Evolutionary conservation across 2,329 filamentous ascomycete species (phyloP).

Genomic region (Monilinia vaccinii-corymbosi): DNA sequence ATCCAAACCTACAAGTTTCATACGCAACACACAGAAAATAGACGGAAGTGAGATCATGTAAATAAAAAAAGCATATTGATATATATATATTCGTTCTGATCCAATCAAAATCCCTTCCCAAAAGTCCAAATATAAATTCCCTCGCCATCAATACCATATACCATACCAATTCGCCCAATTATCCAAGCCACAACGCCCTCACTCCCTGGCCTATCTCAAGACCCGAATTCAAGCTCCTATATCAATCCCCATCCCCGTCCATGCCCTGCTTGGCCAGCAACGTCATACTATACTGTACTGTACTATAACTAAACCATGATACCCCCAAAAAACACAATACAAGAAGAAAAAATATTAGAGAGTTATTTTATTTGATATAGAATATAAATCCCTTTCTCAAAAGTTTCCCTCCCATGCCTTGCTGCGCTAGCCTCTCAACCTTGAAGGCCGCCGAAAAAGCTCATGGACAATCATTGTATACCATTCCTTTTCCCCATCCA

Average conservation of each 20-base stretch:
- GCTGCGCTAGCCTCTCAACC: neutral
- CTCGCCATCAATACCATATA: neutral
- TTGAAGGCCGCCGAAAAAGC: neutral
- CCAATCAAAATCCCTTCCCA: neutral
- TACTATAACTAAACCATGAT: neutral
- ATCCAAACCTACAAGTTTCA: too few relatives aligned
- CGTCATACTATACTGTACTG: neutral
- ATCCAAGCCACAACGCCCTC: neutral
- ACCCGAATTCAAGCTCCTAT: too few relatives aligned
- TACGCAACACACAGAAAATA: too few relatives aligned
- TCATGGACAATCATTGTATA: slow-evolving; percentile 4
- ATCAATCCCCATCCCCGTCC: too few relatives aligned
- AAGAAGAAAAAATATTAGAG: neutral
- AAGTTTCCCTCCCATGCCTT: neutral
- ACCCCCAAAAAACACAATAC: neutral
- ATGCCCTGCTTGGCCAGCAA: neutral
- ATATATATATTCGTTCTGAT: too few relatives aligned
- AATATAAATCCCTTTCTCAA: neutral
- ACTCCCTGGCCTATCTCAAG: neutral
- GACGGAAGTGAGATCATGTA: too few relatives aligned
- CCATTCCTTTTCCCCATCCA: slow-evolving; percentile 3
- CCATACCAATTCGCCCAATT: neutral
- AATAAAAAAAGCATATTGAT: too few relatives aligned
- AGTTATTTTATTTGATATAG: neutral
- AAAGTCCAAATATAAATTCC: neutral